phyloP scores from a whole-genome alignment of 2,329 filamentous ascomycete species.

The Colletotrichum graminicola region DNA sequence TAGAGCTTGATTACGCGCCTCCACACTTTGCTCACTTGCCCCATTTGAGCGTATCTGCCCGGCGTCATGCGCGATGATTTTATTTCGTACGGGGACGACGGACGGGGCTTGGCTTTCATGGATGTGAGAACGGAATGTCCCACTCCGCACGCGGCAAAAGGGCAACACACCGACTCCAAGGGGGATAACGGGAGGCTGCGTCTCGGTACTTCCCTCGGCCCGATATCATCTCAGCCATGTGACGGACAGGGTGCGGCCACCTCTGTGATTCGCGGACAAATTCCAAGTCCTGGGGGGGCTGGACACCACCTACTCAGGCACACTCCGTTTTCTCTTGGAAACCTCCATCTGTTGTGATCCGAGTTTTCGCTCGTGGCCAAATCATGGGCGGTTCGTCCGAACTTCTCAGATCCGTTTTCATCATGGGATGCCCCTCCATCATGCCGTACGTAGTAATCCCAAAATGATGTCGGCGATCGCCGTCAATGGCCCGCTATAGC shows the following conservation, averaged over 20 bases:
- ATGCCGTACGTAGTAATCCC: background rate
- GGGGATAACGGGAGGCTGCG: background rate
- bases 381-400: slow-evolving; percentile 16
- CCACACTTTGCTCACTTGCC: slow-evolving; percentile 11
- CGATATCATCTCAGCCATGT: background rate
- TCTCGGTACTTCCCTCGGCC: background rate
- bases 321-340: background rate
- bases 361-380: background rate
- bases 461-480: background rate
- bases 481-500: slow-evolving; percentile 9
- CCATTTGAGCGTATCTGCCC: background rate
- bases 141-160: slow-evolving; percentile 31
- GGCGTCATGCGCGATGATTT: background rate
- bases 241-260: background rate
- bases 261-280: slow-evolving; percentile 11
- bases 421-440: background rate
- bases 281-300: background rate
- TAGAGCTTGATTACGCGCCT: slow-evolving; percentile 28
- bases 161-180: background rate
- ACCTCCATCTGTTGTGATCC: background rate
- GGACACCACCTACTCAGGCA: background rate
- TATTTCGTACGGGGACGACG: slow-evolving; percentile 9
- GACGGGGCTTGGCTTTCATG: slow-evolving; percentile 16
- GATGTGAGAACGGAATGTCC: slow-evolving; percentile 25
- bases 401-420: slow-evolving; percentile 5